A percentile compares a stretch with the other conserved stretches of the same genome.
Conservation (phyloP, 148 eudicot genomes). For the Camellia japonica region DNA sequence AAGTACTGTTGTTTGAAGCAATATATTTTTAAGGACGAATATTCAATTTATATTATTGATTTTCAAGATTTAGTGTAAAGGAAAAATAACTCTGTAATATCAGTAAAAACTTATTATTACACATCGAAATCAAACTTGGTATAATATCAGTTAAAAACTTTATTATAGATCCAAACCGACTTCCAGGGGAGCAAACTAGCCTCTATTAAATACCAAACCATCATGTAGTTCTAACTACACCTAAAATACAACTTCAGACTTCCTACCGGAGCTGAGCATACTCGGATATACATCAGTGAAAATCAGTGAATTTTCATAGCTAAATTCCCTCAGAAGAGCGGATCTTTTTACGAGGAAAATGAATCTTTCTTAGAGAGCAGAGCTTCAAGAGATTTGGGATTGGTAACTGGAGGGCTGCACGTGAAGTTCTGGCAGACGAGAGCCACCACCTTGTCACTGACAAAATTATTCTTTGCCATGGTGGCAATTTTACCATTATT, state of each 20-base stretch:
- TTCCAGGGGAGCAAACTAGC: neutral
- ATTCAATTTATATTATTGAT: no score
- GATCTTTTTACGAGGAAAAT: neutral
- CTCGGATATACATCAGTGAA: neutral
- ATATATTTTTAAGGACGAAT: no score
- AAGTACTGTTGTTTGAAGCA: no score
- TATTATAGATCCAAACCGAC: neutral
- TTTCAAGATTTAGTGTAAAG: no score
- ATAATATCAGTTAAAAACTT: neutral
- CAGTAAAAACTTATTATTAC: no score
- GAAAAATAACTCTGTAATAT: no score
- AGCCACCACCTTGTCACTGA: conserved; percentile 55
- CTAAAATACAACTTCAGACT: neutral
- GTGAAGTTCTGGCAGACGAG: conserved; percentile 79
- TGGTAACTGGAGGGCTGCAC: conserved; percentile 67
- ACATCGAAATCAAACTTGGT: no score
- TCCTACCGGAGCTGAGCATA: neutral
- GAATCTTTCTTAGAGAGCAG: conserved; percentile 36
- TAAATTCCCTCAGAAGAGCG: neutral
- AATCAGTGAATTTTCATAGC: neutral
- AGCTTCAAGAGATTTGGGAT: conserved; percentile 56
- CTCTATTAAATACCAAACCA: neutral
- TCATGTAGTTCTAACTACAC: neutral
- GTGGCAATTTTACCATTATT: conserved; percentile 47
- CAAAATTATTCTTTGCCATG: conserved; percentile 60